Base-by-base conservation (phyloP, 352 stramenopile genomes). In the Thalassiosira exigua region DNA sequence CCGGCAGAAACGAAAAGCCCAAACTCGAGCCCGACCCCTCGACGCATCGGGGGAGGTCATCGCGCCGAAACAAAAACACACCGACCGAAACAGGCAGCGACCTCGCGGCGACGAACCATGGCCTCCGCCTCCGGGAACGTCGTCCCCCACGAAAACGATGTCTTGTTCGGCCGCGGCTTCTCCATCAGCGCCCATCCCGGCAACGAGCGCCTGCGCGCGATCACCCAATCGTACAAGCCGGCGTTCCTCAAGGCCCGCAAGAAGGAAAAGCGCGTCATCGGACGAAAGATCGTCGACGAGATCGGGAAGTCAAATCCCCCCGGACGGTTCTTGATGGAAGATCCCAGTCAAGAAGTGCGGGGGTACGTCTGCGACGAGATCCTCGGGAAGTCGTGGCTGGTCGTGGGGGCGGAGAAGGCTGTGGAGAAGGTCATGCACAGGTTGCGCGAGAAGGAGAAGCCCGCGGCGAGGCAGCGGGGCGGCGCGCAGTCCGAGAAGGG, bases 241-340 rank as follows among this genome's bases (percentile, higher is more conserved):
- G 17, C 24, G 33, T 91, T 89, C 62, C 71, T 85, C 27, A 36
- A 36, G 14, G 79, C 75, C 26, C 88, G 77, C 32, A 87, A 90
- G 26, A 84, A 79, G 17, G 87, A 90, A 48, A 93, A 91, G 61
- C 66, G 77, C 30, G 19, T 32, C 4, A 74, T 93, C 29, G 87
- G 85, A 0, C 51, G 32, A 0, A 71, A 84, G 57, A 90, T 91
- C 39, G 80, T 91, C 3, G 30, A 80, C 1, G 75, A 76, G 3
- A 87, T 93, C 39, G 36, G 69, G 11, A 69, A 59, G 1, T 58
- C 88, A 24, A 48, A 82, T 56, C 87, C 84, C 2, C 84, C 84
- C 12, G 87, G 84, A 7, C 67, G 87, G 5, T 93, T 93, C 56
- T 59, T 93, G 27, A 88, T 73, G 22, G 56, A 81, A 27, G 75